Evolutionary conservation across 306 rosid species (phyloP).

Genomic region (Mimosa pudica): DNA sequence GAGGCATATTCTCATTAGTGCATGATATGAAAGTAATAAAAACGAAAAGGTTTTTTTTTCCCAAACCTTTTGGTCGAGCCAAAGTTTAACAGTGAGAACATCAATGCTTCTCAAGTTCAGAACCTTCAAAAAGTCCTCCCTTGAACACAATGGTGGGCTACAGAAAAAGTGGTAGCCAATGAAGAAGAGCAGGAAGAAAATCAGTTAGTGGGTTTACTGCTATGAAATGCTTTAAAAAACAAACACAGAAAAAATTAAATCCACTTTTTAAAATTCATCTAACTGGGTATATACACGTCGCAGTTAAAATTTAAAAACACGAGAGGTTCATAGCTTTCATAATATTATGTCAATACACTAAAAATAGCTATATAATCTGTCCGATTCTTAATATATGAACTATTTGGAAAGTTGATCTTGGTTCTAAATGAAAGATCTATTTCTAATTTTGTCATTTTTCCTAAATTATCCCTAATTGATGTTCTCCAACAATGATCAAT

Average conservation of each 20-base stretch:
- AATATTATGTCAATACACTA: neutral
- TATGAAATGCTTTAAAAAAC: neutral
- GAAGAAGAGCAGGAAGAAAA: constrained; percentile 31
- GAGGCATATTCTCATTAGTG: neutral
- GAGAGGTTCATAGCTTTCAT: neutral
- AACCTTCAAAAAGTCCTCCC: constrained; percentile 62
- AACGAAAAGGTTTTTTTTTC: constrained; percentile 2
- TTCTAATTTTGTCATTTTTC: no score
- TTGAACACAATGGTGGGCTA: constrained; percentile 58
- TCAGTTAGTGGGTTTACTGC: constrained; percentile 13
- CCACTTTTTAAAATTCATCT: neutral
- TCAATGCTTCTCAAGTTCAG: constrained; percentile 57
- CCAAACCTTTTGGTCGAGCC: constrained; percentile 57
- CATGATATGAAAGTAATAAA: neutral
- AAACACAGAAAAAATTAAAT: neutral
- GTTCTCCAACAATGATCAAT: no score
- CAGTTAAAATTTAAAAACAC: neutral
- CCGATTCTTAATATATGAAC: no score
- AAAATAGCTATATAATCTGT: neutral
- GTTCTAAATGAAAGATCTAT: no score
- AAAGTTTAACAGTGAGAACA: constrained; percentile 53
- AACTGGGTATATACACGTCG: neutral
- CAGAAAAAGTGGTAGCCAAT: constrained; percentile 36
- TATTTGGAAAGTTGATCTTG: no score
- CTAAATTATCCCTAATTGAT: no score